Base-by-base conservation (phyloP, 106 monocot species). In the Platanthera guangdongensis region DNA sequence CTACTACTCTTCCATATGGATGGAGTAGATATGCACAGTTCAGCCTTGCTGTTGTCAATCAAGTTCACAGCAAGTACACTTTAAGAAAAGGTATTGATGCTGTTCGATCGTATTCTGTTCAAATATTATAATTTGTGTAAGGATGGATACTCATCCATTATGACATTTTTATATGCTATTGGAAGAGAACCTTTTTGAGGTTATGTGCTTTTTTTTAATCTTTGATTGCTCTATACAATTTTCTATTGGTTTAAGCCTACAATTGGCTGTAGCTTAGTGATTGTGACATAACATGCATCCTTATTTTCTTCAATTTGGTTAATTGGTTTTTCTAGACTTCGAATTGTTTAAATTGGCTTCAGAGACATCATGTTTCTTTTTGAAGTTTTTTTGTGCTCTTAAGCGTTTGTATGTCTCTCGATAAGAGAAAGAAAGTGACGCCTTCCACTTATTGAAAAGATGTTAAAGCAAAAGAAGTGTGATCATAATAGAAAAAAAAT, bases 21-120 rank as follows among this genome's bases (percentile, higher is more conserved):
- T 95, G 95, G 95, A 95, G 82, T 75, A 80, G 95, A 85, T 88
- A 87, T 82, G 89, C 95, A 54, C 95, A 92, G 71, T 95, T 95
- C 72, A 89, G 86, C 78, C 80, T 95, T 46, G 65, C 91, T 46
- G 86, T 95, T 19, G 78, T 81, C 55, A 95, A 95, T 83, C 95
- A 95, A 71, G 84, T 95, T 16, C 85, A 95, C 65, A 75, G 47
- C 54, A 95, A 95, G 81, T 88, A 78, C 39, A 78, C 90, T 32
- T 74, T 90, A 68, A 84, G 87, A 74, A 90, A 90, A 90, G 90
- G 90, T 90, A 77, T 67, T 52, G 9, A 52, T 62, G 22, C 22
- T 21, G 70, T 70, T 47, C 47, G 4, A 39, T 39, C 47, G 2
- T 70, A 39, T 39, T 46, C 47, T 69, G 16, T 13, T 47, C 45